Evolutionary conservation across 225 moss, liverwort and hornwort genomes (phyloP).

Genomic region (Sphagnum contortum): DNA sequence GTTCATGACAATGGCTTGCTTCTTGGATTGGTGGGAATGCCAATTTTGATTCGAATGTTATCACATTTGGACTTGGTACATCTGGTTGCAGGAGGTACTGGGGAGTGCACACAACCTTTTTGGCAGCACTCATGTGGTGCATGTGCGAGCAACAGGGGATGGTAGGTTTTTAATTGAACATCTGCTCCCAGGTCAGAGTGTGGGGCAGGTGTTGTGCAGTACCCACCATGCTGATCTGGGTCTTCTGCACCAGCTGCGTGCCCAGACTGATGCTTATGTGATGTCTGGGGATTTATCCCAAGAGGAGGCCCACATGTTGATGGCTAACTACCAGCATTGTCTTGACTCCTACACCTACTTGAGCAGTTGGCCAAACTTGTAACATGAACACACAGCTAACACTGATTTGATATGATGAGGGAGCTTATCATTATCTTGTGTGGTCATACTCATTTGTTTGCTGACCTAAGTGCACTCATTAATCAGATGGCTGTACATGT

Average conservation of each 20-base stretch:
- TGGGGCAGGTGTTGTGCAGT: slow-evolving; percentile 41
- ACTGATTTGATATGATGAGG: no score
- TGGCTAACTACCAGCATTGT: slow-evolving; percentile 43
- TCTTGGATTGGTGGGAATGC: no score
- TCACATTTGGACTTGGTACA: neutral
- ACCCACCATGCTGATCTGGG: slow-evolving; percentile 33
- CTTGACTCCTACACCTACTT: slow-evolving; percentile 68
- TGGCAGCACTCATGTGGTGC: slow-evolving; percentile 58
- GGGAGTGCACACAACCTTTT: slow-evolving; percentile 84
- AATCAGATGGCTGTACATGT: no score
- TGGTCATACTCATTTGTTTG: no score
- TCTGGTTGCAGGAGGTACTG: slow-evolving; percentile 48
- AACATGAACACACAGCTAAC: neutral
- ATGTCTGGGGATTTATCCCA: slow-evolving; percentile 43
- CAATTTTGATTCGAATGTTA: no score
- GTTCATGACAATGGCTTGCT: no score
- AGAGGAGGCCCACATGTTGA: slow-evolving; percentile 47
- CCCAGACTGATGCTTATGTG: slow-evolving; percentile 33
- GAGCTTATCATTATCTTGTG: no score
- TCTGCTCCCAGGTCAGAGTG: slow-evolving; percentile 53
- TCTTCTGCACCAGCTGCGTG: slow-evolving; percentile 34
- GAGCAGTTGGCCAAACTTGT: slow-evolving; percentile 17
- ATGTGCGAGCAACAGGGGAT: slow-evolving; percentile 31
- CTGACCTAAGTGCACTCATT: no score
- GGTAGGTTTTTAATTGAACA: slow-evolving; percentile 40